Evolutionary conservation across 2,329 filamentous ascomycete genomes (phyloP).

Genomic region (Podosphaera fusca): DNA sequence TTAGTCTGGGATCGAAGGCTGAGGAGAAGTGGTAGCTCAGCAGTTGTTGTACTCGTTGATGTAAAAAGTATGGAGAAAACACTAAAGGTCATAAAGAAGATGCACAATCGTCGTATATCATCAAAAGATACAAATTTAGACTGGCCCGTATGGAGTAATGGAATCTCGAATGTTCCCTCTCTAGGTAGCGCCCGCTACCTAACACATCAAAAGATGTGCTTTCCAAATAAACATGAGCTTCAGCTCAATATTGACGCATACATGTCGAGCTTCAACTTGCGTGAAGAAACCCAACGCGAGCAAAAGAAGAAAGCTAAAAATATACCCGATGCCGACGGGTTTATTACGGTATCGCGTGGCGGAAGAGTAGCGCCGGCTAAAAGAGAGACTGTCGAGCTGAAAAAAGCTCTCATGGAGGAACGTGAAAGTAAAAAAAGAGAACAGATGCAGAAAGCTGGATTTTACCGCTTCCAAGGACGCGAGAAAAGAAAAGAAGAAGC

Average conservation of each 20-base stretch:
- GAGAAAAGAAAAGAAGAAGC: constrained; percentile 25
- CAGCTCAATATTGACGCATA: constrained; percentile 61
- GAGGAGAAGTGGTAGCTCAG: constrained; percentile 52
- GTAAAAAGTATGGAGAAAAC: constrained; percentile 52
- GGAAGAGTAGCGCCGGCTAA: constrained; percentile 52
- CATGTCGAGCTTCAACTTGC: constrained; percentile 60
- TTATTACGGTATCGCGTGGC: constrained; percentile 72
- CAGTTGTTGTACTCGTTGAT: constrained; percentile 67
- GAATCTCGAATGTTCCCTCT: constrained; percentile 35
- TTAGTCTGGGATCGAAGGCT: constrained; percentile 49
- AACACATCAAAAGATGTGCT: constrained; percentile 46
- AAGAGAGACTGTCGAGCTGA: constrained; percentile 44
- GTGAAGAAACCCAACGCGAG: constrained; percentile 38
- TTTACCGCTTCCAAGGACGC: constrained; percentile 60
- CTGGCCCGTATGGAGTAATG: constrained; percentile 45
- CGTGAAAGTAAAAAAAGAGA: constrained; percentile 38
- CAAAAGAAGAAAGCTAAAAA: constrained; percentile 43
- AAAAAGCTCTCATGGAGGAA: constrained; percentile 34
- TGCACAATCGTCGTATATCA: constrained; percentile 27
- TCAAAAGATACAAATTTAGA: constrained; percentile 22
- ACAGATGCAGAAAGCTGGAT: constrained; percentile 34
- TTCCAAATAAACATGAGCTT: constrained; percentile 42
- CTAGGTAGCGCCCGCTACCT: constrained; percentile 29
- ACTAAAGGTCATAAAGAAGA: constrained; percentile 49
- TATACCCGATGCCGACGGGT: constrained; percentile 83